Conservation (phyloP, 306 rosid species). For the Gastrolobium bilobum region DNA sequence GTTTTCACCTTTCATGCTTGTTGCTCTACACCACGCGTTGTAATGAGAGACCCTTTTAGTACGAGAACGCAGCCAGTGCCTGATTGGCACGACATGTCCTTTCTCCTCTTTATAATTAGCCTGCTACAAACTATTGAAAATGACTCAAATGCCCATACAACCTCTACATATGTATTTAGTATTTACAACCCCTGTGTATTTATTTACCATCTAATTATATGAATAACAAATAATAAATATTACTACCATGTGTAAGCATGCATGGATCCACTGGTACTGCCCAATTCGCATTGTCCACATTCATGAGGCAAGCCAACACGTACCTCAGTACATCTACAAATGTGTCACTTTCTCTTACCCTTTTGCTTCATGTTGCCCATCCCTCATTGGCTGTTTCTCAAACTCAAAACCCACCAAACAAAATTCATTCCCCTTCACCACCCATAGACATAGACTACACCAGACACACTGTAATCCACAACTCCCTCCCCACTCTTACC, state of each 20-base stretch:
- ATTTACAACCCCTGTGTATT: no score
- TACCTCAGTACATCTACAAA: conserved; percentile 60
- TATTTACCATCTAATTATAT: background rate
- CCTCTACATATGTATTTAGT: no score
- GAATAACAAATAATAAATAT: background rate
- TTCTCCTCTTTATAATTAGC: no score
- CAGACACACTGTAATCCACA: no score
- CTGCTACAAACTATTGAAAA: no score
- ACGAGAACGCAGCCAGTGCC: no score
- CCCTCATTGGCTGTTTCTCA: conserved; percentile 48
- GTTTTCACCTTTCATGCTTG: conserved; percentile 73
- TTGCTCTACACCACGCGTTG: conserved; percentile 56
- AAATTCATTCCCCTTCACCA: background rate
- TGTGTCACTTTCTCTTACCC: conserved; percentile 55
- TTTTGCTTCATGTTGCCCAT: conserved; percentile 56
- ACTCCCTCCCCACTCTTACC: no score
- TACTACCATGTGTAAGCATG: conserved; percentile 56
- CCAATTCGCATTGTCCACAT: conserved; percentile 53
- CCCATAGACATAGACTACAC: no score
- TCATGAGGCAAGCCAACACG: conserved; percentile 55
- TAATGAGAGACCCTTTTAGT: background rate
- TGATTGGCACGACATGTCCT: no score
- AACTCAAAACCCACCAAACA: conserved; percentile 27
- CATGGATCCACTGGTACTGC: conserved; percentile 57
- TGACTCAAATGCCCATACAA: no score